These are phyloP conservation scores for Ceratocystis harringtonii DNA, from an alignment of 2,329 filamentous ascomycete genomes.

Conservation along the genomic window DNA sequence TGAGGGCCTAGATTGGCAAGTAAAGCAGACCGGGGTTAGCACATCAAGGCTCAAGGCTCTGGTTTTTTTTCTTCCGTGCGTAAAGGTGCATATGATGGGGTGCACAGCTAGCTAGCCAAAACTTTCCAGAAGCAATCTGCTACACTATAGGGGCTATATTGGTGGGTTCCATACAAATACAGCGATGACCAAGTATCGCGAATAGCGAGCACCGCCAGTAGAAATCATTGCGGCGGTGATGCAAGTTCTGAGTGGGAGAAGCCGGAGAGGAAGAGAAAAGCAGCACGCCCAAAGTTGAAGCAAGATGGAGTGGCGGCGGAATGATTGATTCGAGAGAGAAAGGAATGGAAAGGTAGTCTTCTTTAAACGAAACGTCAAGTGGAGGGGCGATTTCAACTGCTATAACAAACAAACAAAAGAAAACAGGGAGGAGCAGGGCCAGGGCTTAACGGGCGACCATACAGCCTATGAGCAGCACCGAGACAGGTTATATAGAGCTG, in stretches of 20 bases:
- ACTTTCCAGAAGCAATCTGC: not conserved
- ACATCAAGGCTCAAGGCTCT: constrained; percentile 16
- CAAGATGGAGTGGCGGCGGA: not conserved
- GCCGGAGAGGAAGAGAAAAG: not conserved
- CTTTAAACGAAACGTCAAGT: constrained; percentile 1
- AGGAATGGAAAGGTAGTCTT: not conserved
- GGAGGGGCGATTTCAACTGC: constrained; percentile 1
- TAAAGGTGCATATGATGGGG: not conserved
- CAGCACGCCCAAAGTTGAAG: not conserved
- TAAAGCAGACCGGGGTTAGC: constrained; percentile 17
- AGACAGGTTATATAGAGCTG: not conserved
- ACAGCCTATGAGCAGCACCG: not conserved
- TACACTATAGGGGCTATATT: not conserved
- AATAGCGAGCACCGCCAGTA: constrained; percentile 57
- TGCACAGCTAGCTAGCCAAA: not conserved
- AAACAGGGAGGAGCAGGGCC: not conserved
- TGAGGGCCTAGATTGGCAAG: constrained; percentile 37
- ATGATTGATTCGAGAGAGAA: not conserved
- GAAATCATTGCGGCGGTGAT: constrained; percentile 33
- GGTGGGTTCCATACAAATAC: constrained; percentile 50
- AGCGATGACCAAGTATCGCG: constrained; percentile 66
- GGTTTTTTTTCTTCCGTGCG: not conserved
- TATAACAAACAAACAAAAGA: not conserved
- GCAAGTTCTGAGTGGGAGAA: not conserved
- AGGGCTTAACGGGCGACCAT: not conserved